phyloP scores from a whole-genome alignment of 768 basidiomycete species.

The Boletus huronensis region DNA sequence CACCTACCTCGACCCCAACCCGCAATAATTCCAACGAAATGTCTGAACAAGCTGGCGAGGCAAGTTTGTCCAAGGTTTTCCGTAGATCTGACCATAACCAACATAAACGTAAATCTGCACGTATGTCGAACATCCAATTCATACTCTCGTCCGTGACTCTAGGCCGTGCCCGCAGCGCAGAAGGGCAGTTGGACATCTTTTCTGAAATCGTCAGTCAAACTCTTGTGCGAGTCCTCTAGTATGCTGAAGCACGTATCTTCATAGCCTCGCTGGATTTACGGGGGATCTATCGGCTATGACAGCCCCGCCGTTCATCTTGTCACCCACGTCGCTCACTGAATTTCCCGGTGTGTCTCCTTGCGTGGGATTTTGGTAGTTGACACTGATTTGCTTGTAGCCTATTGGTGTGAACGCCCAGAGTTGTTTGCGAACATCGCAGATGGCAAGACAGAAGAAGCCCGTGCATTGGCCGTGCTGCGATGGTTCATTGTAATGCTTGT shows the following conservation, averaged over 20 bases:
- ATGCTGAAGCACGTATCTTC: constrained; percentile 2
- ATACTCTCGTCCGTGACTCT: constrained; percentile 19
- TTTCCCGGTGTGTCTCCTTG: constrained; percentile 64
- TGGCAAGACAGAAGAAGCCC: constrained; percentile 67
- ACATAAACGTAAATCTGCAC: constrained; percentile 31
- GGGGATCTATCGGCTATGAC: constrained; percentile 85
- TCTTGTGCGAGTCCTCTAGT: background rate
- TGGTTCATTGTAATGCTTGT: constrained; percentile 82
- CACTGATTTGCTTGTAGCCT: constrained; percentile 48
- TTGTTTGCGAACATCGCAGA: constrained; percentile 85
- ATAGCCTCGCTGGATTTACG: constrained; percentile 78
- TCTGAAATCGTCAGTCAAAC: constrained; percentile 72
- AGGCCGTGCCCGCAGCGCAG: constrained; percentile 80
- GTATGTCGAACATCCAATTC: constrained; percentile 32
- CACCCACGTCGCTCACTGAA: constrained; percentile 86
- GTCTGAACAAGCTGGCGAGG: constrained; percentile 44
- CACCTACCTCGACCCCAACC: background rate
- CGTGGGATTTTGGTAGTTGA: background rate
- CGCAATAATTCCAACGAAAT: constrained; percentile 17
- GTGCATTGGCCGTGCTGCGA: constrained; percentile 75
- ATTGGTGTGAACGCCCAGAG: constrained; percentile 95
- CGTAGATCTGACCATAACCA: constrained; percentile 23
- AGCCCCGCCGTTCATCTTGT: constrained; percentile 89
- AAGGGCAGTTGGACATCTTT: constrained; percentile 87
- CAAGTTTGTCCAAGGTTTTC: constrained; percentile 26